A percentile compares a stretch with the other conserved stretches of the same genome.
phyloP scores from a whole-genome alignment of 176 grass and related monocot genomes.

The Lolium rigidum region DNA sequence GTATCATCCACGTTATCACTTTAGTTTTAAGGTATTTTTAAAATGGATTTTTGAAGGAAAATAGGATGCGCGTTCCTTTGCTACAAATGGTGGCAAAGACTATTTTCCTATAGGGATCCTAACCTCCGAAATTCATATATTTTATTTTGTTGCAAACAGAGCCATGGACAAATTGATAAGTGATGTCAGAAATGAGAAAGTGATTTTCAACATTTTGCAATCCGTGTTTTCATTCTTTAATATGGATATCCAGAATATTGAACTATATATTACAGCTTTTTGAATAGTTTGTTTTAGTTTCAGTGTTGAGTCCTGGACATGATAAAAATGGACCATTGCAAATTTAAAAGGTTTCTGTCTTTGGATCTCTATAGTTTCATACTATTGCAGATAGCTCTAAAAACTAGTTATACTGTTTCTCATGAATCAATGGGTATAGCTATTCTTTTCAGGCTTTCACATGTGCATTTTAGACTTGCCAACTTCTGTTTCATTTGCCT shows the following conservation, averaged over 20 bases:
- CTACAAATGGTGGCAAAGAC: not conserved
- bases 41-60: not conserved
- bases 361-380: not conserved
- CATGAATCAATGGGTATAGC: not conserved
- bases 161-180: not conserved
- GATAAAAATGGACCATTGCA: not conserved
- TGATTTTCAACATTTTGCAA: not conserved
- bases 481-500: not conserved
- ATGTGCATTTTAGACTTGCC: not conserved
- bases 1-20: not conserved
- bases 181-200: slow-evolving; percentile 2
- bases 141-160: not conserved
- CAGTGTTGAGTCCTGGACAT: not conserved
- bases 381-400: not conserved
- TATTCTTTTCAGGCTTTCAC: slow-evolving; percentile 12
- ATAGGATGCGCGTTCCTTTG: not conserved
- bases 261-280: not conserved
- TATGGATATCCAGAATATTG: not conserved
- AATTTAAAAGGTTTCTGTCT: slow-evolving; percentile 1
- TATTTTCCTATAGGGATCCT: not conserved
- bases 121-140: not conserved
- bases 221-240: slow-evolving; percentile 14
- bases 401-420: not conserved
- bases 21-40: slow-evolving; percentile 1
- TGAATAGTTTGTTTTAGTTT: slow-evolving; percentile 4